Percentiles rank a stretch among this genome's conserved stretches.
phyloP scores from a whole-genome alignment of 768 basidiomycete genomes.

The Pulveroboletus sp. region DNA sequence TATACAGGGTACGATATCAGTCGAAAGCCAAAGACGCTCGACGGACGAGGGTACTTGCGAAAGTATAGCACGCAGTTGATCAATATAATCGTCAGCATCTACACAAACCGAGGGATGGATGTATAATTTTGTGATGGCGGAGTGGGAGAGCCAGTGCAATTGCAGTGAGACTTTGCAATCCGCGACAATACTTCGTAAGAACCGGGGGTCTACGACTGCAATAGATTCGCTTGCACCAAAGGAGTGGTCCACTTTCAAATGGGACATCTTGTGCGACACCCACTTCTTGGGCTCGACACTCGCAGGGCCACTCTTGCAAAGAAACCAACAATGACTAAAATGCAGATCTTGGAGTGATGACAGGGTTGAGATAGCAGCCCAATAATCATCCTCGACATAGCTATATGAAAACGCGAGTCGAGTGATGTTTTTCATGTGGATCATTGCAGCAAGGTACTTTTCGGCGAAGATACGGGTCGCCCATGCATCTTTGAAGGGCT shows the following conservation, averaged over 20 bases:
- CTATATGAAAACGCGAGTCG: constrained; percentile 9
- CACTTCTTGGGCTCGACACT: neutral
- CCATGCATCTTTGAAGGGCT: neutral
- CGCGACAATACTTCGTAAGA: neutral
- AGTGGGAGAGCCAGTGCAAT: neutral
- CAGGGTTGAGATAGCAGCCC: constrained; percentile 11
- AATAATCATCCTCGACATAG: constrained; percentile 12
- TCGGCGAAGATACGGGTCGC: neutral
- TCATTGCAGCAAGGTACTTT: constrained; percentile 4
- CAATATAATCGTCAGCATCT: too few relatives aligned
- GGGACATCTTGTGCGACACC: constrained; percentile 9
- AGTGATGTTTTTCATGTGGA: constrained; percentile 17
- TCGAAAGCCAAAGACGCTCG: neutral
- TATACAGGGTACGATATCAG: too few relatives aligned
- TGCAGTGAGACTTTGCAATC: neutral
- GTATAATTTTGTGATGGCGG: constrained; percentile 4
- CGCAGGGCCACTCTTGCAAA: neutral
- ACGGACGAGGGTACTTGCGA: neutral
- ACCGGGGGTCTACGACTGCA: constrained; percentile 1
- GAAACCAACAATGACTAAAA: constrained; percentile 7
- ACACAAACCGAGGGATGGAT: neutral
- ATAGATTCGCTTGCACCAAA: too few relatives aligned
- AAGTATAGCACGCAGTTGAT: neutral
- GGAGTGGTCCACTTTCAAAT: neutral
- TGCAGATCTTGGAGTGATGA: constrained; percentile 16